Base-by-base conservation (phyloP, 1,284 basidiomycete species). In the Sanghuangporus sanghuang region DNA sequence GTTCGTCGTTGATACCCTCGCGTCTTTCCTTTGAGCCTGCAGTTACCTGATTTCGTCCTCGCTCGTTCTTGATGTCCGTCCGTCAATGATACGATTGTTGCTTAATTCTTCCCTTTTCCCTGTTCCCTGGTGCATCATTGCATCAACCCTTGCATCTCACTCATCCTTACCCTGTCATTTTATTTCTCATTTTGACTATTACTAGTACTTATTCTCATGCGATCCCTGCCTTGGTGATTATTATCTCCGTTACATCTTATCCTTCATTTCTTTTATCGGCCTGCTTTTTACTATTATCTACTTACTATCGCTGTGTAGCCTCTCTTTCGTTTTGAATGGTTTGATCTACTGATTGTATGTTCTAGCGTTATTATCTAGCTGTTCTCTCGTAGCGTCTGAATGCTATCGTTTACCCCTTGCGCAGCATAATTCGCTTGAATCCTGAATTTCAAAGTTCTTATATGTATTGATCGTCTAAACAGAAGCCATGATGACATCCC, bases 401-500 rank as follows among this genome's bases (percentile, higher is more conserved):
- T 59, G 42, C 16, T 59, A 50, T 2, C 36, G n/a, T 27, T 35
- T 49, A 40, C 57, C 35, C 46, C 27, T 32, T 49, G 36, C 40
- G 36, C 11, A 21, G 23, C 44, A 46, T 14, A 46, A 18, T n/a
- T 23, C 12, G 36, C 38, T 27, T 23, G 1, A 54, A 3, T 23
- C 3, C 5, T 14, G 38, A 23, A 44, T 27, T 14, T 6, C 18
- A 4, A 23, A n/a, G 38, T 38, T 16, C 8, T 38, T 46, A 60
- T 3, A 53, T 18, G 49, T 62, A n/a, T 61, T 44, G n/a, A 46
- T 53, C n/a, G 2, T 48, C 21, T 59, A 57, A 27, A 50, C 57
- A 57, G 50, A 32, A 55, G 57, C 57, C 64, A 66, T 66, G 32
- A 62, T 61, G 16, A 60, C 64, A 46, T 66, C 64, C 12, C 38